Evolutionary conservation across 2,329 filamentous ascomycete species (phyloP).

Genomic region (Claviceps purpurea): DNA sequence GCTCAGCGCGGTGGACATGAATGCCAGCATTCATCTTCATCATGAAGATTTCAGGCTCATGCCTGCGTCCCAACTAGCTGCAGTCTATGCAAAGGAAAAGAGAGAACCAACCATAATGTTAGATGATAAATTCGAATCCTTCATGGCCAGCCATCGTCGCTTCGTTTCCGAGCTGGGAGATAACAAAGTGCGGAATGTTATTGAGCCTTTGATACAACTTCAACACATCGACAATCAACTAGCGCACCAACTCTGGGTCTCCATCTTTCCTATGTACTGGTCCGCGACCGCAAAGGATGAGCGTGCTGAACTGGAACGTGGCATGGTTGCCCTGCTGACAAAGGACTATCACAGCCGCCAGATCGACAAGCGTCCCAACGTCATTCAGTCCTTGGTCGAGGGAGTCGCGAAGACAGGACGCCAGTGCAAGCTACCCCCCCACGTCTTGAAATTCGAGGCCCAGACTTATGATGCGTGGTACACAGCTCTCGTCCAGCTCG

Average conservation of each 20-base stretch:
- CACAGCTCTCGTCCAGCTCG: slow-evolving; percentile 77
- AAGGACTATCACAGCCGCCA: slow-evolving; percentile 94
- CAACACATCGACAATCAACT: slow-evolving; percentile 78
- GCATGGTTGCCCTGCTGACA: slow-evolving; percentile 77
- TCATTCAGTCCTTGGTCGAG: slow-evolving; percentile 82
- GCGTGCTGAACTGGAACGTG: slow-evolving; percentile 77
- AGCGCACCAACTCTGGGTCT: slow-evolving; percentile 80
- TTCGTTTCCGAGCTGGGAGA: slow-evolving; percentile 77
- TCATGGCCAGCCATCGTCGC: slow-evolving; percentile 66
- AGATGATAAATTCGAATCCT: slow-evolving; percentile 68
- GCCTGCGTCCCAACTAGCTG: slow-evolving; percentile 59
- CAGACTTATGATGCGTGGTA: slow-evolving; percentile 97
- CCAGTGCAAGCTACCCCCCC: slow-evolving; percentile 82
- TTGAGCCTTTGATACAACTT: slow-evolving; percentile 81
- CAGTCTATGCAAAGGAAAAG: slow-evolving; percentile 62
- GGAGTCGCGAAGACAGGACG: slow-evolving; percentile 76
- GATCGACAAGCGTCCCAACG: slow-evolving; percentile 89
- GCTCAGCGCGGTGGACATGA: slow-evolving; percentile 80
- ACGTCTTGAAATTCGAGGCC: slow-evolving; percentile 89
- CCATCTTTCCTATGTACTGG: slow-evolving; percentile 89
- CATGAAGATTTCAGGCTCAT: slow-evolving; percentile 71
- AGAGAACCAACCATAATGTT: slow-evolving; percentile 57
- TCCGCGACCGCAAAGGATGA: slow-evolving; percentile 78
- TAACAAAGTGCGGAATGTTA: slow-evolving; percentile 73
- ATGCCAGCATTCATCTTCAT: slow-evolving; percentile 64